Base-by-base conservation (phyloP, 2,329 filamentous ascomycete species). In the Akanthomyces dipterigenus region DNA sequence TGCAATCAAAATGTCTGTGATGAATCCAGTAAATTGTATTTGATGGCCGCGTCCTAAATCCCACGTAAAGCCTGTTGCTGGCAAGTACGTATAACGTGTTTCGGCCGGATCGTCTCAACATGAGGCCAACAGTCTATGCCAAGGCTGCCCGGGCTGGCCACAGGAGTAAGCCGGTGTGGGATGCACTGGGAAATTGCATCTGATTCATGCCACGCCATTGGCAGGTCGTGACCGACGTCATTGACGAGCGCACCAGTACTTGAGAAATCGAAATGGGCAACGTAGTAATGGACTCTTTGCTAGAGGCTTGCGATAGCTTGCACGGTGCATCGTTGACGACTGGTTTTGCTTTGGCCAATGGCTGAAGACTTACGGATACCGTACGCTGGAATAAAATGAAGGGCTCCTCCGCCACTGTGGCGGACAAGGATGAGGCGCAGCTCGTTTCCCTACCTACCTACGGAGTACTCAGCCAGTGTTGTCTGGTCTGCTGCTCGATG, bases 161-260 rank as follows among this genome's bases (percentile, higher is more conserved):
- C 28, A 48, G 43, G 43, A 22, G 24, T 31, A 40, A 58, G 34
- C 45, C 5, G 6, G n/a, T n/a, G 16, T 38, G 40, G 45, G 9
- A 58, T 14, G 43, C 22, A 22, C 31, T 58, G 31, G 45, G 28
- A 57, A 48, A 57, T 57, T 57, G 55, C 55, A 31, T 48, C 54
- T 46, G 40, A 36, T 24, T 11, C 28, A 26, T 26, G 40, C 5
- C 24, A 43, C 40, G 20, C 24, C 53, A 34, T 45, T 34, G 38
- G 18, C 26, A 24, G 31, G 31, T 31, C 53, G 16, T 18, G 8
- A 45, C 16, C 6, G 28, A 50, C 4, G 31, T 24, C 31, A 8
- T 24, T 20, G 36, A 38, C n/a, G 31, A 53, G 34, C 22, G 16
- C n/a, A n/a, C n/a, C n/a, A n/a, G n/a, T 22, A 24, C 8, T 34